Percentiles rank a stretch among this genome's conserved stretches.
These are phyloP conservation scores for Gnomoniopsis sp. DNA, from an alignment of 2,329 filamentous ascomycete genomes.

Conservation along the genomic window DNA sequence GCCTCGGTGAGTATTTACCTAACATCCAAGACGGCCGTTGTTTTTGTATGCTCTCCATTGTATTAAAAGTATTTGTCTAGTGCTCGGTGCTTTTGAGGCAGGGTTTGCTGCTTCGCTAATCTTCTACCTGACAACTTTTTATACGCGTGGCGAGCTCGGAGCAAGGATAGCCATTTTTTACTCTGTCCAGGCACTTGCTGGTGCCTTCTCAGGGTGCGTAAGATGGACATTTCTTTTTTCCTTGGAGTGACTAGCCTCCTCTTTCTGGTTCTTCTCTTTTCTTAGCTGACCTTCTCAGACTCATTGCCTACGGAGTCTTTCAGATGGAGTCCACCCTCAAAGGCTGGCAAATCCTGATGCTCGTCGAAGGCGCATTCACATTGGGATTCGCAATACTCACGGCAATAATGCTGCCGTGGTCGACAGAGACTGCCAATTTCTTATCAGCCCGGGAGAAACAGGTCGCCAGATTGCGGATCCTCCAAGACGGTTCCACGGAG, in stretches of 20 bases:
- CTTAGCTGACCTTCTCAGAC: neutral
- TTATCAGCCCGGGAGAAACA: slow-evolving; percentile 23
- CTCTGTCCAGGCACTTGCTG: slow-evolving; percentile 33
- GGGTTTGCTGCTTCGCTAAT: neutral
- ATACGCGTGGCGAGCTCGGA: slow-evolving; percentile 62
- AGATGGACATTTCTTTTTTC: no score
- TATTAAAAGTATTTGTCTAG: no score
- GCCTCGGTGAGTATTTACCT: neutral
- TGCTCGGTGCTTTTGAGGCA: neutral
- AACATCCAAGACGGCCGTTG: no score
- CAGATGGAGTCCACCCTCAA: slow-evolving; percentile 31
- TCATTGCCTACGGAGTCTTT: slow-evolving; percentile 35
- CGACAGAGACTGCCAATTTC: slow-evolving; percentile 36
- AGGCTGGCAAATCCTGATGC: slow-evolving; percentile 42
- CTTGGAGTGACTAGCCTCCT: no score
- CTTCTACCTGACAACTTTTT: slow-evolving; percentile 39
- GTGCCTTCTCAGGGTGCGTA: neutral
- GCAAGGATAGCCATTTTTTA: slow-evolving; percentile 70
- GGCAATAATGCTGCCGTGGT: slow-evolving; percentile 35
- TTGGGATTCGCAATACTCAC: slow-evolving; percentile 34
- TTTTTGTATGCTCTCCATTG: no score
- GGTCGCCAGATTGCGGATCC: neutral
- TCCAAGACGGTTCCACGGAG: neutral
- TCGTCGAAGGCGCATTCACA: slow-evolving; percentile 40
- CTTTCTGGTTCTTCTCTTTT: slow-evolving; percentile 9